Percentiles rank a stretch among this genome's conserved stretches.
phyloP scores from a whole-genome alignment of 2,329 filamentous ascomycete genomes.

The Fusarium sarcochroum region DNA sequence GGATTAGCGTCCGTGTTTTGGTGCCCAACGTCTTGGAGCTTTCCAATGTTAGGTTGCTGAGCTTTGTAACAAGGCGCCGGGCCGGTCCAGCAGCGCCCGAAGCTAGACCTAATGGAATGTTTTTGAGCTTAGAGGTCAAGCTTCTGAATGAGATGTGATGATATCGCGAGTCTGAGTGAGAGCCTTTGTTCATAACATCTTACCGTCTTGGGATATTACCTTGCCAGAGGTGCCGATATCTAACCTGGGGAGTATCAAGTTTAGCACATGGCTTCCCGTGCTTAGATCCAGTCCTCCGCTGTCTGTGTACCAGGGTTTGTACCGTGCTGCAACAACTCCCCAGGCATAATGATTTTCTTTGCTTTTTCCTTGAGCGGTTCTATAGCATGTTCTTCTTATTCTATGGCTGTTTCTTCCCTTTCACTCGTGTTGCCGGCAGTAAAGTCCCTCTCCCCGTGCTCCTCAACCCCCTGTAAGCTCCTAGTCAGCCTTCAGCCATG shows the following conservation, averaged over 20 bases:
- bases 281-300: conserved; percentile 32
- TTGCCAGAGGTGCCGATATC: conserved; percentile 38
- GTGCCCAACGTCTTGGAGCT: conserved; percentile 46
- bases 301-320: conserved; percentile 30
- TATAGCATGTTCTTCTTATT: conserved; percentile 28
- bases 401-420: conserved; percentile 28
- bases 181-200: neutral
- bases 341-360: conserved; percentile 30
- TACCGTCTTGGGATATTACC: conserved; percentile 15
- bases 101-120: conserved; percentile 40
- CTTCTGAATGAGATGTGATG: conserved; percentile 20
- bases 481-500: conserved; percentile 42
- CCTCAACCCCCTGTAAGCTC: conserved; percentile 27
- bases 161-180: conserved; percentile 26
- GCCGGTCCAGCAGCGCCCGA: conserved; percentile 47
- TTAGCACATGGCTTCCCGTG: conserved; percentile 44
- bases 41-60: conserved; percentile 36
- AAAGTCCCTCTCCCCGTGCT: conserved; percentile 20
- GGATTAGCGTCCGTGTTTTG: conserved; percentile 47
- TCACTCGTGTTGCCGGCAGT: conserved; percentile 40
- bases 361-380: conserved; percentile 34
- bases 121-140: conserved; percentile 23
- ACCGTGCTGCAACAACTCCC: conserved; percentile 27
- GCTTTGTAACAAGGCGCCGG: conserved; percentile 40
- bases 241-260: conserved; percentile 34